Evolutionary conservation across 2,329 filamentous ascomycete genomes (phyloP).

Genomic region (Tympanopsis confertula): DNA sequence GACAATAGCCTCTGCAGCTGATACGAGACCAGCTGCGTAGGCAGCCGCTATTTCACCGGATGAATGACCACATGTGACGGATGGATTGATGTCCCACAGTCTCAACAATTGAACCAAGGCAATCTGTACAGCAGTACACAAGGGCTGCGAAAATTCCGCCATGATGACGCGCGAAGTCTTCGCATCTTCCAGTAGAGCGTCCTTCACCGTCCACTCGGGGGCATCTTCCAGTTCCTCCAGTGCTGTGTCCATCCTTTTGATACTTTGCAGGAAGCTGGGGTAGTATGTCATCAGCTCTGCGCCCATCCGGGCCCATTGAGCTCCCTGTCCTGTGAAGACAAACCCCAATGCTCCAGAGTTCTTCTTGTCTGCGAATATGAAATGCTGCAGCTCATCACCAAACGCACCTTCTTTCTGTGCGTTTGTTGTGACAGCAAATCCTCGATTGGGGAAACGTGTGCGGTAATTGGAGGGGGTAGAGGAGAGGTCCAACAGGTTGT

Average conservation of each 20-base stretch:
- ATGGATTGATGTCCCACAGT: slow-evolving; percentile 13
- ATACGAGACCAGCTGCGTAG: slow-evolving; percentile 18
- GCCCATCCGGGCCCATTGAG: slow-evolving; percentile 10
- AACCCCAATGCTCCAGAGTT: not conserved
- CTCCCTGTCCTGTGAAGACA: slow-evolving; percentile 10
- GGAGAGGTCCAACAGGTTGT: no score
- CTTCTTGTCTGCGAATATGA: not conserved
- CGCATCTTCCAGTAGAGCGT: not conserved
- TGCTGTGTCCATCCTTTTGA: not conserved
- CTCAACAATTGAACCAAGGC: slow-evolving; percentile 7
- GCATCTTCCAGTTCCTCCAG: not conserved
- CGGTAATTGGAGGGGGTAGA: no score
- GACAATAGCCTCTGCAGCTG: slow-evolving; percentile 15
- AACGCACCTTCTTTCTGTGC: not conserved
- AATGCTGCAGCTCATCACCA: not conserved
- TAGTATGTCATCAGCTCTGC: slow-evolving; percentile 5
- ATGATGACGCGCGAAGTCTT: slow-evolving; percentile 2
- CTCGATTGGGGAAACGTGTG: not conserved
- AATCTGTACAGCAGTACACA: slow-evolving; percentile 9
- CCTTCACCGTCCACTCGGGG: not conserved
- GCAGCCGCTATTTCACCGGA: slow-evolving; percentile 27
- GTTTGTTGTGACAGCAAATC: not conserved
- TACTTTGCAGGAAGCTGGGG: not conserved
- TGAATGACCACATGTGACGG: slow-evolving; percentile 23
- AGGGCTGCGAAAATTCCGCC: slow-evolving; percentile 5